A percentile compares a stretch with the other conserved stretches of the same genome.
phyloP scores from a whole-genome alignment of 768 basidiomycete genomes.

The Lactarius indigo region DNA sequence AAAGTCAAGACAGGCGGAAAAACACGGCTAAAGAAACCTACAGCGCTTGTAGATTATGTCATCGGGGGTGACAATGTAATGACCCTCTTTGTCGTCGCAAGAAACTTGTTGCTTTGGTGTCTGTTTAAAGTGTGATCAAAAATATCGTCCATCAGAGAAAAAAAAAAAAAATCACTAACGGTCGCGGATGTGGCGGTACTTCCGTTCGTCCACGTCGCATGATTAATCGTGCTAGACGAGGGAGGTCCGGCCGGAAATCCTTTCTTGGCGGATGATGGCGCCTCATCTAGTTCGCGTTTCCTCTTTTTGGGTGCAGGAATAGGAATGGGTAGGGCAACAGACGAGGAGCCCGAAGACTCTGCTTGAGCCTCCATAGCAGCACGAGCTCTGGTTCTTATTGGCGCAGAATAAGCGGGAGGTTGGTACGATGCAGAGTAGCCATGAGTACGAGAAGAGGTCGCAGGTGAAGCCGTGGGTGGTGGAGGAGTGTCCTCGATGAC shows the following conservation, averaged over 20 bases:
- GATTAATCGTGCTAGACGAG: constrained; percentile 45
- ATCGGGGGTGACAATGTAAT: constrained; percentile 92
- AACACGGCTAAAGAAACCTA: constrained; percentile 38
- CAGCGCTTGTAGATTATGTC: constrained; percentile 86
- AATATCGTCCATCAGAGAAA: constrained; percentile 31
- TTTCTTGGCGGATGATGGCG: constrained; percentile 68
- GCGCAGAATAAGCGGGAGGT: constrained; percentile 68
- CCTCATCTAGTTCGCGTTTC: constrained; percentile 73
- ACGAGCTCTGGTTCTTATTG: constrained; percentile 79
- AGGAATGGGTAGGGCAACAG: constrained; percentile 62
- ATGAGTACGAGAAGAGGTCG: constrained; percentile 59
- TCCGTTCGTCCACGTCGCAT: constrained; percentile 66
- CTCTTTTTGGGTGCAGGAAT: constrained; percentile 80
- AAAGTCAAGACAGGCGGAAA: neutral
- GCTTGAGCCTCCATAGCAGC: constrained; percentile 85
- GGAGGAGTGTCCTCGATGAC: constrained; percentile 91
- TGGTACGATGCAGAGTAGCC: constrained; percentile 78
- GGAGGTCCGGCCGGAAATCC: constrained; percentile 47
- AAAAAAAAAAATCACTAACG: constrained; percentile 43
- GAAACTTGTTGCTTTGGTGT: constrained; percentile 62
- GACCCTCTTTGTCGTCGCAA: constrained; percentile 98
- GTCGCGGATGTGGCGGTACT: constrained; percentile 64
- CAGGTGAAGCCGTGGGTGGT: constrained; percentile 75
- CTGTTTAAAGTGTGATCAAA: constrained; percentile 37
- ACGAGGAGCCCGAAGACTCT: constrained; percentile 60